Evolutionary conservation across 2,329 filamentous ascomycete species (phyloP).

Genomic region (Teratosphaeria pseudoeucalypti): DNA sequence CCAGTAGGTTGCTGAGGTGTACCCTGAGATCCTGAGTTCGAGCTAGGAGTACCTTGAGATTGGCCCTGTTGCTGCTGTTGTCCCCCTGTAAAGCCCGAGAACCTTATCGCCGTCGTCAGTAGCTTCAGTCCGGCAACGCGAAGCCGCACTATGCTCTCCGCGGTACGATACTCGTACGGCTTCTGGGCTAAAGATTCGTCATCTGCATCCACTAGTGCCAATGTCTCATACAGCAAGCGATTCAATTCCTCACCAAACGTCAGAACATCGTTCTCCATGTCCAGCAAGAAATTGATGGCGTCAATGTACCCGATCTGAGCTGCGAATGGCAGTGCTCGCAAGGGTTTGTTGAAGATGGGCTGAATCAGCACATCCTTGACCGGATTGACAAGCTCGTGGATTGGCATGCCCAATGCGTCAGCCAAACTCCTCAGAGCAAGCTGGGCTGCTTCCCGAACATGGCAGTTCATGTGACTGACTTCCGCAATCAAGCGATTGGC

Average conservation of each 20-base stretch:
- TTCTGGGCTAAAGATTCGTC: slow-evolving; percentile 91
- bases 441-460: slow-evolving; percentile 81
- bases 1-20: slow-evolving; percentile 39
- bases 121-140: slow-evolving; percentile 89
- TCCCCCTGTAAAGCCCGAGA: slow-evolving; percentile 73
- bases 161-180: slow-evolving; percentile 86
- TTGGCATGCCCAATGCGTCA: slow-evolving; percentile 62
- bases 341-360: slow-evolving; percentile 89
- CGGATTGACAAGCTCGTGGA: slow-evolving; percentile 80
- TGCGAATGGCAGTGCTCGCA: slow-evolving; percentile 83
- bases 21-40: slow-evolving; percentile 5
- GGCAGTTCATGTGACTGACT: slow-evolving; percentile 88
- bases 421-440: slow-evolving; percentile 72
- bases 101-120: slow-evolving; percentile 83
- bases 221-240: slow-evolving; percentile 80
- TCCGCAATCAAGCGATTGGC: slow-evolving; percentile 81
- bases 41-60: slow-evolving; percentile 3
- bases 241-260: slow-evolving; percentile 87
- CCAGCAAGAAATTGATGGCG: slow-evolving; percentile 89
- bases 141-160: slow-evolving; percentile 83
- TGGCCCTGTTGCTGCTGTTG: neutral
- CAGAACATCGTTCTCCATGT: slow-evolving; percentile 78
- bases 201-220: slow-evolving; percentile 87
- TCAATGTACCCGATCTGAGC: slow-evolving; percentile 98
- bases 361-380: slow-evolving; percentile 83